Base-by-base conservation (phyloP, 2,329 filamentous ascomycete species). In the Ascochyta pisi region DNA sequence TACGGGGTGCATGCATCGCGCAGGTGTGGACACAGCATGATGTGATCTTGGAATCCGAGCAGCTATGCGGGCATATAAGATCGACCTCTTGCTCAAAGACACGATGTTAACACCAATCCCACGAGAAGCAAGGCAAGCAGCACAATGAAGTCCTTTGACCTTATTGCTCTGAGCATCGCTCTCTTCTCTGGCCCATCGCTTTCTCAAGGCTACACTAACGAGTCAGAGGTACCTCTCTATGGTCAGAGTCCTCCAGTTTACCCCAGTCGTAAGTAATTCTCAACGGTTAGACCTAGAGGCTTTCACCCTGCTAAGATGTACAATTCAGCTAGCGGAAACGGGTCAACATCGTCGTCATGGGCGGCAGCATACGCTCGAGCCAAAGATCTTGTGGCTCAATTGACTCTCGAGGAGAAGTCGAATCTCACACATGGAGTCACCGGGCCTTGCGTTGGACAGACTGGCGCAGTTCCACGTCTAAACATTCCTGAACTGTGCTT, bases 331-430 rank as follows among this genome's bases (percentile, higher is more conserved):
- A 55, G 54, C 24, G 64, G 65, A 2, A 66, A 67, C 47, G 69
- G 69, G 9, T 60, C 64, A 41, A 67, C 58, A 8, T 66, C 60
- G 4, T 47, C 57, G 16, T 48, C 59, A 19, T 73, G 71, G 71
- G 60, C 67, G 3, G 53, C 60, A 8, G 67, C 71, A 38, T 73
- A 72, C 31, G 61, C 61, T 24, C 74, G 76, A 53, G 79, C 79
- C 3, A 70, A 66, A 53, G 65, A 63, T 1, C 66, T 81, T 13
- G 74, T 80, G 13, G 67, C 70, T 0, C 69, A 77, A 37, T 63
- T 81, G 44, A 78, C 77, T 1, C 61, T 75, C 6, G 74, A 77
- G 31, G 78, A 81, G 55, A 80, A 81, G 52, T 69, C 75, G 5
- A 79, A 77, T 56, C 65, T 74, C 31, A 76, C 76, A 3, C 71